Conservation (phyloP, 495 filamentous ascomycete genomes). For the Penicillium longicatenatum region DNA sequence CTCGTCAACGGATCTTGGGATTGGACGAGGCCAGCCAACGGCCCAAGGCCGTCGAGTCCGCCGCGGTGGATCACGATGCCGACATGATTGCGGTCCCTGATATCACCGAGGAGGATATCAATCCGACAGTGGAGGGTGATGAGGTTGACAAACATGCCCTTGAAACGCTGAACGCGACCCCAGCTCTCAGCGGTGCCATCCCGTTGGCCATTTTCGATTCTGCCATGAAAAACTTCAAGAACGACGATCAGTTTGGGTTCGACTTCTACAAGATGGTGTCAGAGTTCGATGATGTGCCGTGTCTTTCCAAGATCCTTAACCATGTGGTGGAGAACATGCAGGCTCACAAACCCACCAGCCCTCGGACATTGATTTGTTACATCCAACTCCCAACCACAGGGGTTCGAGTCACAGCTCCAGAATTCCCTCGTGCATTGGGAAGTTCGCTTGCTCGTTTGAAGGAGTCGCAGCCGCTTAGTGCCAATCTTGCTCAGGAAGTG, state of each 20-base stretch:
- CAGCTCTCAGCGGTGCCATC: slow-evolving; percentile 85
- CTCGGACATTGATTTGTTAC: slow-evolving; percentile 65
- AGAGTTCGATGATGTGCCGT: slow-evolving; percentile 63
- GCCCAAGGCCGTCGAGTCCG: slow-evolving; percentile 43
- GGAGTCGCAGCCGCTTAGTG: slow-evolving; percentile 32
- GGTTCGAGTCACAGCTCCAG: slow-evolving; percentile 58
- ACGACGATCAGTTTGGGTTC: slow-evolving; percentile 61
- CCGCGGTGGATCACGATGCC: slow-evolving; percentile 36
- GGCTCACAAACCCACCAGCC: slow-evolving; percentile 56
- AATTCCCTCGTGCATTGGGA: slow-evolving; percentile 73
- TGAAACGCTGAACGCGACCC: slow-evolving; percentile 69
- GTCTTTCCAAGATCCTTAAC: slow-evolving; percentile 66
- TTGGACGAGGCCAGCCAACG: slow-evolving; percentile 56
- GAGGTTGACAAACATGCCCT: slow-evolving; percentile 53
- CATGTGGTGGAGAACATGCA: slow-evolving; percentile 71
- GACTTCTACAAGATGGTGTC: slow-evolving; percentile 81
- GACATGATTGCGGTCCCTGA: slow-evolving; percentile 64
- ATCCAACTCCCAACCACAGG: slow-evolving; percentile 71
- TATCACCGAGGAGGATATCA: slow-evolving; percentile 66
- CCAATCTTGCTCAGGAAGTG: slow-evolving; percentile 54
- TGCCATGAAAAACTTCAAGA: slow-evolving; percentile 74
- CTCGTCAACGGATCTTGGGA: slow-evolving; percentile 67
- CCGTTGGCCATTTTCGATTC: slow-evolving; percentile 90
- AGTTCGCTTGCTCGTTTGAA: slow-evolving; percentile 62
- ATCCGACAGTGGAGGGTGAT: slow-evolving; percentile 55